phyloP scores from a whole-genome alignment of 345 rosid genomes.

The Salix viminalis region DNA sequence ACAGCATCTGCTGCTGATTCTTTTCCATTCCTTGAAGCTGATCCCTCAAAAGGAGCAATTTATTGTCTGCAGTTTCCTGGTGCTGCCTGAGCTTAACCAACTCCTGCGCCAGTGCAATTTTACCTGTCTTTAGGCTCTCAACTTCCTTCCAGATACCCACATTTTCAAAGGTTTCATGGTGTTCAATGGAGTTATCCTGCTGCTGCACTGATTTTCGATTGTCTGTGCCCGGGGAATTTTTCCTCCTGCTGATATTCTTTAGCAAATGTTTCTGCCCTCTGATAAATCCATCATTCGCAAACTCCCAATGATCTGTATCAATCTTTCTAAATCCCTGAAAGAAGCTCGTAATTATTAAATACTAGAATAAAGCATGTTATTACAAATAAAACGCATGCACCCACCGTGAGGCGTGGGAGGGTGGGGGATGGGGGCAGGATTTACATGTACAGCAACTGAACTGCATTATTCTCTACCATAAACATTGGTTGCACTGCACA shows the following conservation, averaged over 20 bases:
- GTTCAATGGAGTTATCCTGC: constrained; percentile 25
- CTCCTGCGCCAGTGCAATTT: constrained; percentile 59
- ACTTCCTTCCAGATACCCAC: constrained; percentile 63
- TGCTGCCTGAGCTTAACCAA: constrained; percentile 60
- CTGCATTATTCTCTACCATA: not conserved
- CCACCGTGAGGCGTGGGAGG: not conserved
- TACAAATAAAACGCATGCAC: not conserved
- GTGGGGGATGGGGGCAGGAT: not conserved
- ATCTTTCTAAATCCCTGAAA: constrained; percentile 83
- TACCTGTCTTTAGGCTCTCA: constrained; percentile 70
- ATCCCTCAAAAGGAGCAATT: constrained; percentile 57
- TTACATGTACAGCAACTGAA: not conserved
- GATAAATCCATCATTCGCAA: constrained; percentile 76
- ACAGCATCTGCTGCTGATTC: constrained; percentile 90
- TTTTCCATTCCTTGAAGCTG: constrained; percentile 85
- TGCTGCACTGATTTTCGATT: constrained; percentile 36
- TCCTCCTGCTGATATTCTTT: constrained; percentile 63
- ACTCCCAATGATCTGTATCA: constrained; percentile 87
- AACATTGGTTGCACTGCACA: not conserved
- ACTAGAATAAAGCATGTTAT: not conserved
- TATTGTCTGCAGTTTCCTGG: constrained; percentile 68
- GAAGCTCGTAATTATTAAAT: constrained; percentile 3
- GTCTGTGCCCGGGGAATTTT: constrained; percentile 52
- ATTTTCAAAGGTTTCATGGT: constrained; percentile 31
- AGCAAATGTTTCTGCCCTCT: constrained; percentile 66